These are phyloP conservation scores for Trichoderma aggressivum DNA, from an alignment of 2,329 filamentous ascomycete genomes.

Conservation along the genomic window DNA sequence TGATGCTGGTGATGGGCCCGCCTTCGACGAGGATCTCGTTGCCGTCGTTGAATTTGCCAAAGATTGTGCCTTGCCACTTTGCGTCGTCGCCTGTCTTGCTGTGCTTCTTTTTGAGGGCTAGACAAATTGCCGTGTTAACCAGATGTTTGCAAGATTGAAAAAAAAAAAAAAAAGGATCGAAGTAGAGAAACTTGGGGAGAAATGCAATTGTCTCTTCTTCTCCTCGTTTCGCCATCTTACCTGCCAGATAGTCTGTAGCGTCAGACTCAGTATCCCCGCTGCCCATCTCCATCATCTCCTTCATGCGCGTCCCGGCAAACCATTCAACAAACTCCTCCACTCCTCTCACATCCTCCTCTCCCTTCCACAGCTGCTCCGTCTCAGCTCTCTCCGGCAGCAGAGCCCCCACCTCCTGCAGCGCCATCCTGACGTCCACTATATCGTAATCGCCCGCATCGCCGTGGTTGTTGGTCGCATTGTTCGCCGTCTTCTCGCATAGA, in stretches of 20 bases:
- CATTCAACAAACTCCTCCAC: constrained; percentile 76
- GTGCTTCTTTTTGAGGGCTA: constrained; percentile 86
- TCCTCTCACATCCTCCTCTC: constrained; percentile 73
- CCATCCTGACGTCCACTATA: constrained; percentile 78
- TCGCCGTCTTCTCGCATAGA: constrained; percentile 69
- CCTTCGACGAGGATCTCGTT: constrained; percentile 76
- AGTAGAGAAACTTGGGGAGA: not conserved
- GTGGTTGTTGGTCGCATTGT: constrained; percentile 67
- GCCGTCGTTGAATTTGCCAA: constrained; percentile 71
- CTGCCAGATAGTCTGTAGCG: constrained; percentile 67
- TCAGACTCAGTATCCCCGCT: constrained; percentile 64
- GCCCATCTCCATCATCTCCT: constrained; percentile 78
- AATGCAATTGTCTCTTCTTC: not conserved
- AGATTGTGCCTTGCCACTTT: constrained; percentile 77
- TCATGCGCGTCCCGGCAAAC: constrained; percentile 70
- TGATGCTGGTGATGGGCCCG: constrained; percentile 44
- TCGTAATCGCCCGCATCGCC: constrained; percentile 47
- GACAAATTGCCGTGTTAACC: not conserved
- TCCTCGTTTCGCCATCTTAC: constrained; percentile 34
- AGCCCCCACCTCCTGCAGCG: constrained; percentile 76
- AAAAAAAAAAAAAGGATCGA: not conserved
- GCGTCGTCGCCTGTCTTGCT: constrained; percentile 85
- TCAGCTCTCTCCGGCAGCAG: constrained; percentile 65
- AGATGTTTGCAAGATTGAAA: constrained; percentile 37
- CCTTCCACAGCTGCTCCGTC: constrained; percentile 65